phyloP scores from a whole-genome alignment of 805 yeast species.

The Torulaspora microellipsoides region DNA sequence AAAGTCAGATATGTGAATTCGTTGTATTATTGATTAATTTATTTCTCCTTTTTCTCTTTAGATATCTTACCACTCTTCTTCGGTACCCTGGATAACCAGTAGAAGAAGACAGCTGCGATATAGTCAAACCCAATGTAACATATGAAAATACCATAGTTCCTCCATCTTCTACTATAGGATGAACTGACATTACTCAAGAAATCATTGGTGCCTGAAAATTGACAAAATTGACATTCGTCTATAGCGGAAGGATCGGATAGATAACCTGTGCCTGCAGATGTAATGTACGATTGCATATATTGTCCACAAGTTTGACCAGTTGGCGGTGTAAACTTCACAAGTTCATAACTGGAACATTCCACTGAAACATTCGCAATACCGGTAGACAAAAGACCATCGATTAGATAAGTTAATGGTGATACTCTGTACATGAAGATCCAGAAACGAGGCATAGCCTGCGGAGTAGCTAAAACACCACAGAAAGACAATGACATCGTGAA shows the following conservation, averaged over 20 bases:
- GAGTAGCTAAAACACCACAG: constrained; percentile 71
- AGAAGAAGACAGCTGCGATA: constrained; percentile 39
- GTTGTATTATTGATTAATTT: neutral
- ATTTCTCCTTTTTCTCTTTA: constrained; percentile 13
- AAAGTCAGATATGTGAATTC: neutral
- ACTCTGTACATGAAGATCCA: constrained; percentile 76
- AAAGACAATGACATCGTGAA: constrained; percentile 62
- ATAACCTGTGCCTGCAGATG: constrained; percentile 42
- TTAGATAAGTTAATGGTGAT: constrained; percentile 65
- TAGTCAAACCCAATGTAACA: constrained; percentile 47
- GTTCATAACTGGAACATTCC: constrained; percentile 46
- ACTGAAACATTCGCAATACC: constrained; percentile 51
- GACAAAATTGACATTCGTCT: constrained; percentile 53
- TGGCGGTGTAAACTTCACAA: constrained; percentile 47
- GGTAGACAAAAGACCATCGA: constrained; percentile 49
- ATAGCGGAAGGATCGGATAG: constrained; percentile 46
- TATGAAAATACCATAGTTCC: constrained; percentile 55
- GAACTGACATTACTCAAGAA: constrained; percentile 48
- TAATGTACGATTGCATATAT: constrained; percentile 41
- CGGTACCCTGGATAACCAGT: constrained; percentile 74
- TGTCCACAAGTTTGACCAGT: constrained; percentile 53
- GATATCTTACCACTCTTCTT: constrained; percentile 35
- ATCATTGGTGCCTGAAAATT: constrained; percentile 49
- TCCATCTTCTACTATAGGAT: constrained; percentile 43
- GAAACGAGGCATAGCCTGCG: constrained; percentile 60